Base-by-base conservation (phyloP, 345 rosid genomes). In the Balakata baccata region DNA sequence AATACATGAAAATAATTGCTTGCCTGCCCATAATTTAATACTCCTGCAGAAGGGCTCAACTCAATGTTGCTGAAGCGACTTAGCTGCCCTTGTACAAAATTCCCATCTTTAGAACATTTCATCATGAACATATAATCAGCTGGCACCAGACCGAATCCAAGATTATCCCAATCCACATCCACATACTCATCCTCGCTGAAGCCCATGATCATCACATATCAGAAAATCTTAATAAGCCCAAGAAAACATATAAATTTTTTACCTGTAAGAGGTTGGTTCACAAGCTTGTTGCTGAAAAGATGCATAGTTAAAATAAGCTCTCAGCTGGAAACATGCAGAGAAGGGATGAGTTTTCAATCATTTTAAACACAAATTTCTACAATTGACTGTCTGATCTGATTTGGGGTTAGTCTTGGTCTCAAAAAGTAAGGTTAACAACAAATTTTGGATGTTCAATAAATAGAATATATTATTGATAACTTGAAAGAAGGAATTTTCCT, bases 11-110 rank as follows among this genome's bases (percentile, higher is more conserved):
- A 65, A 13, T 11, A 47, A 11, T 23, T 2, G n/a, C 76, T 83
- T 88, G 84, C 98, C 97, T 94, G 98, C 62, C 95, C 98, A 64
- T 90, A 94, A 72, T 92, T 94, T 69, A 92, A 78, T 79, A 90
- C 92, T 50, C 88, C 95, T 13, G 95, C 89, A 0, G 90, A 87
- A 81, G 98, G 98, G 80, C 90, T 88, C 59, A 94, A 75, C 41
- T 86, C 86, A 68, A 94, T 78, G 75, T 82, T 89, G 43, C 87
- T 85, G 58, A 82, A 89, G 43, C 71, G 89, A 75, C 63, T 77
- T 50, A 94, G 81, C 23, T 71, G 74, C 7, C 97, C 97, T 22
- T 75, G 74, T 68, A 76, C 80, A 49, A 89, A 94, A 25, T 51
- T 71, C 0, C 83, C 82, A 22, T 87, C 85, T 70, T 81, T 52